Evolutionary conservation across 768 basidiomycete genomes (phyloP), one percentile per base, ranked within the genome.

Genomic region (Dentipellis fragilis): DNA sequence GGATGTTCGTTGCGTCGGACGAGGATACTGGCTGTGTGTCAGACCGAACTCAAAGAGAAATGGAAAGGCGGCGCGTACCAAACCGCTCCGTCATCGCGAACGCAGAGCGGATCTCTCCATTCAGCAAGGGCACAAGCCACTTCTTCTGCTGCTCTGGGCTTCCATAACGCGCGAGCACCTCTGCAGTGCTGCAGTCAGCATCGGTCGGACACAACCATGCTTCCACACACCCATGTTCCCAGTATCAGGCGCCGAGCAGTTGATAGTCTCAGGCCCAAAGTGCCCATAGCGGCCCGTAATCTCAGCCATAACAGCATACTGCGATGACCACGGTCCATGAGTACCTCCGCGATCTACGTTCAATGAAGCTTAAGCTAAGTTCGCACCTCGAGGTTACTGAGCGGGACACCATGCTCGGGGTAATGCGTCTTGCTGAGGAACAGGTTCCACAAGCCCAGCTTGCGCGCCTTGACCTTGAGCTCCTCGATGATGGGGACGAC

Each of bases 281-380:
- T 85, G 85, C 9, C 87, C 85, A 19, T 80, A 85, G 55, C 91
- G 83, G 4, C 94, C 94, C 61, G 97, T 79, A 46, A 96, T 71
- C 70, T 96, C 95, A n/a, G 93, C 93, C 85, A 97, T 96, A 29
- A 97, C 87, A 39, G 89, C 92, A 68, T 99, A 98, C 92, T 94
- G 37, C 47, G 40, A n/a, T n/a, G n/a, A 12, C 11, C 16, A 16
- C 49, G 34, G 59, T 48, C 29, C 10, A 46, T 19, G 14, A 49
- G 46, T 50, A 14, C 36, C 29, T 34, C 12, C 58, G 45, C 23
- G 12, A 35, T 49, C 37, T 22, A 50, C 14, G 40, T 11, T 34
- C 10, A 35, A 21, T 50, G 21, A 39, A 17, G 2, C 10, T 46
- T 76, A n/a, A n/a, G n/a, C n/a, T n/a, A n/a, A n/a, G n/a, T n/a